These are phyloP conservation scores for Trametes cinnabarina DNA, from an alignment of 768 basidiomycete species.

Conservation along the genomic window DNA sequence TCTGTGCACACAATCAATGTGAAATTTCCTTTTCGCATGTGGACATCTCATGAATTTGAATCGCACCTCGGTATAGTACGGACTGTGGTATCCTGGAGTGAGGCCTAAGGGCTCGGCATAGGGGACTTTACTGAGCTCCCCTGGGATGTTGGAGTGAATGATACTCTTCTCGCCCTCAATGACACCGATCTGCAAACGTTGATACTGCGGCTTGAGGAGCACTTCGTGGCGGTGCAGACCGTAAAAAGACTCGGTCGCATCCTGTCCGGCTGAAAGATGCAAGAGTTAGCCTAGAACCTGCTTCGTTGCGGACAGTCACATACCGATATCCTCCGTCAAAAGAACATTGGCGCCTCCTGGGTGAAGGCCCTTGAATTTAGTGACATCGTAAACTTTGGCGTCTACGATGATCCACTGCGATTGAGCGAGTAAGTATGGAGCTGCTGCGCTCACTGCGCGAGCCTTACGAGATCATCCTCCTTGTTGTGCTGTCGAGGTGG, in stretches of 20 bases:
- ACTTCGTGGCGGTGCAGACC: slow-evolving; percentile 87
- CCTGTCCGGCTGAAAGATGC: slow-evolving; percentile 63
- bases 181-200: slow-evolving; percentile 71
- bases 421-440: neutral
- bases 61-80: slow-evolving; percentile 72
- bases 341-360: slow-evolving; percentile 81
- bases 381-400: slow-evolving; percentile 79
- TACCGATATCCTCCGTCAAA: slow-evolving; percentile 74
- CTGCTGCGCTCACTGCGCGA: neutral
- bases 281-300: neutral
- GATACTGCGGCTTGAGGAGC: slow-evolving; percentile 69
- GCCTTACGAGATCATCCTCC: slow-evolving; percentile 66
- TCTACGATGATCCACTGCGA: slow-evolving; percentile 81
- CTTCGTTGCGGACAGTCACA: slow-evolving; percentile 25
- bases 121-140: slow-evolving; percentile 70
- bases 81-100: slow-evolving; percentile 62
- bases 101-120: slow-evolving; percentile 91
- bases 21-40: neutral
- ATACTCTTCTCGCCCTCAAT: slow-evolving; percentile 60
- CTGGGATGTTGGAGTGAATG: slow-evolving; percentile 49
- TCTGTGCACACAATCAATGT: slow-evolving; percentile 36
- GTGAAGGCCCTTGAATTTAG: slow-evolving; percentile 76
- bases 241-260: slow-evolving; percentile 86
- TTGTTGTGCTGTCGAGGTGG: slow-evolving; percentile 61
- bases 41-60: neutral